Evolutionary conservation across 306 rosid genomes (phyloP), one percentile per base, ranked within the genome.

Genomic region (Canavalia ensiformis): DNA sequence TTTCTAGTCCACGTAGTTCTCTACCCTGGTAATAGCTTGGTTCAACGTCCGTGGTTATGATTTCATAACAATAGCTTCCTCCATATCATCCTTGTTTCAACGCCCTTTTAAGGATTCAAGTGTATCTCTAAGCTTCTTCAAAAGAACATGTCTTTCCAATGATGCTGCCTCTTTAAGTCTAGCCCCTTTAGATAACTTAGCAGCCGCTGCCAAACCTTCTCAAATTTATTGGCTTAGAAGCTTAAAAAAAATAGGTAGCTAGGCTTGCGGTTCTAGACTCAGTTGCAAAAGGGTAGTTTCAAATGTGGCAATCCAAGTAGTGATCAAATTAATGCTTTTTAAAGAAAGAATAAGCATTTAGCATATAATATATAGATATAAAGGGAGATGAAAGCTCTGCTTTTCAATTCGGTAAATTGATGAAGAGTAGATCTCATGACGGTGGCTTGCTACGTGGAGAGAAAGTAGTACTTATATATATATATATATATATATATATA

Each of bases 181-280:
- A 44, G 99, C 98, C 99, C 93, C 99, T 93, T 93, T 97, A 49
- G 99, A 95, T 63, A 95, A 85, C 89, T 91, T 95, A 62, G 98
- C 97, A 25, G 99, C 98, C 10, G 98, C 99, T 8, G 99, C 99
- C 87, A 95, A 90, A 68, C 98, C 88, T 77, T 93, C 92, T 95
- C 99, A 37, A 95, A 95, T 87, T 95, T 95, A 67, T 85, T 90
- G 55, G 99, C 92, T 75, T 76, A 74, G 84, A 66, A 79, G 81
- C 7, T 37, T 18, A 18, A 18, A 35, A 30, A 73, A 63, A 79
- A 71, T 60, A 78, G 76, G 75, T 66, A 49, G 56, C 58, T 78
- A 47, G 56, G 41, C 29, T 62, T 62, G 85, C 75, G 92, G 88
- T 86, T 92, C 79, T 62, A 70, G 87, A 82, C 88, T 88, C 91